Base-by-base conservation (phyloP, 495 filamentous ascomycete species). In the Aspergillus cristatus region DNA sequence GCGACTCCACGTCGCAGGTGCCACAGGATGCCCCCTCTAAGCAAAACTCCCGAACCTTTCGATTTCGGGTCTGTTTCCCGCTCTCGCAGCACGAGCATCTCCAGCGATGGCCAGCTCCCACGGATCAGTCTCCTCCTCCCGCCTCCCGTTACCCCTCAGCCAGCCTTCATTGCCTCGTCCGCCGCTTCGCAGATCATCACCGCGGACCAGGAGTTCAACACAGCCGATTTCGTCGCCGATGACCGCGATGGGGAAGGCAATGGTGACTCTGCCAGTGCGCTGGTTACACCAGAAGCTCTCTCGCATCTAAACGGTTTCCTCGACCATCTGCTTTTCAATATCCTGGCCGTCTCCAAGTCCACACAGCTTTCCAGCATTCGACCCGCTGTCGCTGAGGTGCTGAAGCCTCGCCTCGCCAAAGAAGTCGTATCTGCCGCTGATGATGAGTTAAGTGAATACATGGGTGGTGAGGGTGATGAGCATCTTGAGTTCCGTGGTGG, bases 151-250 rank as follows among this genome's bases (percentile, higher is more conserved):
- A 76, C 77, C 28, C 91, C 93, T 2, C 67, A 84, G 42, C 80
- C 93, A 17, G 85, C 75, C 14, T 99, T 91, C 60, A 90, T 99
- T 53, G 87, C 91, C 28, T 68, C 82, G 6, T 81, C 85, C 18
- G 87, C 89, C 34, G 93, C 89, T 18, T 86, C 84, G 14, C 86
- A 96, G 46, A 91, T 96, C 38, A 81, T 96, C 50, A 90, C 82
- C 42, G 82, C 83, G 50, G 82, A 93, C 50, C 83, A 90, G 61
- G 83, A 86, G 44, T 78, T 73, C 44, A 79, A 82, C 48, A 66
- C 77, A 37, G 75, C 79, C 31, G 60, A 71, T 37, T 80, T 79
- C 52, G 72, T 80, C 45, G 72, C 82, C 37, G 70, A 79, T 18
- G 72, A 81, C 38, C 72, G 74, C 11, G 71, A 71, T 35, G 76